These are phyloP conservation scores for Sphagnum contortum DNA, from an alignment of 225 moss, liverwort and hornwort genomes.

Conservation along the genomic window DNA sequence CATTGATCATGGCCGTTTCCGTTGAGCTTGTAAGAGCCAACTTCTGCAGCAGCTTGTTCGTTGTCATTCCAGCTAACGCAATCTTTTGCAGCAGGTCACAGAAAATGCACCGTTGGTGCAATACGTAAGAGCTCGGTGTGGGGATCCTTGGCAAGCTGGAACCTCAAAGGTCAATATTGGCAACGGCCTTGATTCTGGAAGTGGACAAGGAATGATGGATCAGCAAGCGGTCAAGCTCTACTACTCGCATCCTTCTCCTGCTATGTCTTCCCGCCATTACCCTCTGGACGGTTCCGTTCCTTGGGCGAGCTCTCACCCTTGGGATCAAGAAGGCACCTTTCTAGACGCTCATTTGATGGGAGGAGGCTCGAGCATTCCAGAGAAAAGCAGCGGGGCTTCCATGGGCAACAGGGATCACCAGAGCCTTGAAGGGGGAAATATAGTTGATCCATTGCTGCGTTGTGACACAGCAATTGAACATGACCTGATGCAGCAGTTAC, in stretches of 20 bases:
- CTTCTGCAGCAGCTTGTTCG: no score
- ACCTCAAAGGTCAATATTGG: constrained; percentile 23
- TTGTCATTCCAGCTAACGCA: no score
- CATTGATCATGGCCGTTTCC: no score
- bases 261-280: constrained; percentile 34
- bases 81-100: constrained; percentile 21
- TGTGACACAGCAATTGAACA: constrained; percentile 37
- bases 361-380: constrained; percentile 19
- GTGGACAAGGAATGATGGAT: constrained; percentile 45
- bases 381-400: constrained; percentile 2
- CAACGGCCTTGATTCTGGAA: constrained; percentile 16
- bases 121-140: constrained; percentile 45
- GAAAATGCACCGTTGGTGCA: constrained; percentile 45
- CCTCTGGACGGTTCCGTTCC: constrained; percentile 45
- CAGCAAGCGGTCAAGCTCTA: constrained; percentile 64
- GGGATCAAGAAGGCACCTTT: constrained; percentile 80
- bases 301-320: constrained; percentile 60
- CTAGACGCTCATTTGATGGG: constrained; percentile 68
- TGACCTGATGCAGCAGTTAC: constrained; percentile 49
- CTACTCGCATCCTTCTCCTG: constrained; percentile 40
- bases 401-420: background rate
- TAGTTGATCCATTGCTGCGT: background rate
- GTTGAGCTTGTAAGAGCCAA: no score
- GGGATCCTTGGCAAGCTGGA: constrained; percentile 44
- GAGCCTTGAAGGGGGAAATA: background rate